Conservation (phyloP, 2,329 filamentous ascomycete genomes). For the Hypomyces perniciosus region DNA sequence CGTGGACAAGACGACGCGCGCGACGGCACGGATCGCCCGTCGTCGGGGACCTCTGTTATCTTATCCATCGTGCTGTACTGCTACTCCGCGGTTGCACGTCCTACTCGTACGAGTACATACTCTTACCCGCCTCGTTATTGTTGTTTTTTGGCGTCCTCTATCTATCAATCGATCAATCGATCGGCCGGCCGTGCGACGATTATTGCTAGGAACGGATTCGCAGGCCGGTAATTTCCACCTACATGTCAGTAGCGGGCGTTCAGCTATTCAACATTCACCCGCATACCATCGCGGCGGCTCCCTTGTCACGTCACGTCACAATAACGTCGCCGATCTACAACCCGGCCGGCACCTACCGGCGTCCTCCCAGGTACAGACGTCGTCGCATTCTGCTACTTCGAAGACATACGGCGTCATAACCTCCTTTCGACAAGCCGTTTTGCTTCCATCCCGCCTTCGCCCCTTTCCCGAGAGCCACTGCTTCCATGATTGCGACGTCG, state of each 20-base stretch:
- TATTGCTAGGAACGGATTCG: not conserved
- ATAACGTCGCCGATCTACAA: no score
- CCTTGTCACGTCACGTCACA: no score
- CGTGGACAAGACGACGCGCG: not conserved
- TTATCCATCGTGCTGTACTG: not conserved
- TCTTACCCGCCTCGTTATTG: not conserved
- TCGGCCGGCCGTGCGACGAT: not conserved
- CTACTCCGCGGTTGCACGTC: not conserved
- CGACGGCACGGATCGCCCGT: conserved; percentile 3
- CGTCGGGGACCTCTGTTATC: not conserved
- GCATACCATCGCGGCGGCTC: not conserved
- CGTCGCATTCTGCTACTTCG: not conserved
- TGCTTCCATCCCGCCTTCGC: not conserved
- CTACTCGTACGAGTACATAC: no score
- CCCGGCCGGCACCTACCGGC: no score
- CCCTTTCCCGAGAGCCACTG: not conserved
- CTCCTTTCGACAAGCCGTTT: not conserved
- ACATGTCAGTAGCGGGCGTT: not conserved
- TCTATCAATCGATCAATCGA: not conserved
- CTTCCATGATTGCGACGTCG: conserved; percentile 11
- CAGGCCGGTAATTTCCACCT: not conserved
- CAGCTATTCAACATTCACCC: not conserved
- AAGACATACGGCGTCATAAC: not conserved
- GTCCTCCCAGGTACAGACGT: no score
- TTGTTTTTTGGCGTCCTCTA: not conserved